Evolutionary conservation across 495 filamentous ascomycete genomes (phyloP).

Genomic region (Penicillium lagena): DNA sequence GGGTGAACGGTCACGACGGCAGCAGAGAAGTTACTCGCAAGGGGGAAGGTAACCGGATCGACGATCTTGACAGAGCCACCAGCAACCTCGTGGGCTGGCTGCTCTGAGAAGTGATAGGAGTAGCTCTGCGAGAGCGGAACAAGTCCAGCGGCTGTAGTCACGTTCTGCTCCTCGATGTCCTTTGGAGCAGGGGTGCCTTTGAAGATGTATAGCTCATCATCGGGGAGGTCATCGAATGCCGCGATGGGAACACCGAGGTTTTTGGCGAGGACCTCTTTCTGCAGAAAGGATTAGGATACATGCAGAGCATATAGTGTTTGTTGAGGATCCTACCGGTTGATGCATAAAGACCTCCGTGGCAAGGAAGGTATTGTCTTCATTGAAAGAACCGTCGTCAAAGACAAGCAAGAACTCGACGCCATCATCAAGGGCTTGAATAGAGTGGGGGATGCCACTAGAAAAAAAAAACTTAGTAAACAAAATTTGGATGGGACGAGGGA

Average conservation of each 20-base stretch:
- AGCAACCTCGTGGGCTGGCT: slow-evolving; percentile 48
- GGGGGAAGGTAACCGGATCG: slow-evolving; percentile 58
- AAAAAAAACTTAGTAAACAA: background rate
- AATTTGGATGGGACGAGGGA: background rate
- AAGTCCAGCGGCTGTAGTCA: slow-evolving; percentile 51
- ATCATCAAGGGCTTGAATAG: slow-evolving; percentile 57
- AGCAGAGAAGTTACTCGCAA: slow-evolving; percentile 51
- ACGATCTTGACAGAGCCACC: slow-evolving; percentile 65
- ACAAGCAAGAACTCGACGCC: slow-evolving; percentile 66
- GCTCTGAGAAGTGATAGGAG: slow-evolving; percentile 62
- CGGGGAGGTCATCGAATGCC: slow-evolving; percentile 52
- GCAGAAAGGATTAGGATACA: background rate
- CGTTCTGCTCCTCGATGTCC: slow-evolving; percentile 56
- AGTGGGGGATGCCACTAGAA: slow-evolving; percentile 54
- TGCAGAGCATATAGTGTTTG: background rate
- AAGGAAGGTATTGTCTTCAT: slow-evolving; percentile 63
- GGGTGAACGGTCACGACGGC: slow-evolving; percentile 62
- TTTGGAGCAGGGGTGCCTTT: slow-evolving; percentile 53
- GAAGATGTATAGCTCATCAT: slow-evolving; percentile 63
- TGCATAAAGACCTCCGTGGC: slow-evolving; percentile 57
- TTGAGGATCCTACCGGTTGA: slow-evolving; percentile 30
- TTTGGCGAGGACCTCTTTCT: slow-evolving; percentile 57
- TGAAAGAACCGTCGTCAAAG: slow-evolving; percentile 65
- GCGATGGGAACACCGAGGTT: slow-evolving; percentile 49
- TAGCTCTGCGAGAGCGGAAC: slow-evolving; percentile 47